A percentile compares a stretch with the other conserved stretches of the same genome.
phyloP scores from a whole-genome alignment of 805 yeast species.

The Candida sonorensis region DNA sequence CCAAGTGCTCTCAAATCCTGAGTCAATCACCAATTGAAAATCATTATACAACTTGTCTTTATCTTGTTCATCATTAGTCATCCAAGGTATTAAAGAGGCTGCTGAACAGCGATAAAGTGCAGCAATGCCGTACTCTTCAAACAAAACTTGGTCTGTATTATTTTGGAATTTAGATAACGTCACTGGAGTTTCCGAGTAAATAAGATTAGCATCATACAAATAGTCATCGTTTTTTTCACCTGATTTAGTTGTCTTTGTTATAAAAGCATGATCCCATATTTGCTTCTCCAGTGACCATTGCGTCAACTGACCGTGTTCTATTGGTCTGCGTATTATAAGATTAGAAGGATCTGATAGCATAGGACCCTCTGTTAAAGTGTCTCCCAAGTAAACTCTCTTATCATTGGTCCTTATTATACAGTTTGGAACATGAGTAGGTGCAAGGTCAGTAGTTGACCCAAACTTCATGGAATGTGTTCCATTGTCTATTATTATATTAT shows the following conservation, averaged over 20 bases:
- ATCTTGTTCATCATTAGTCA: too few relatives aligned
- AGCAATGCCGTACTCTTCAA: constrained; percentile 86
- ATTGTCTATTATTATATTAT: constrained; percentile 68
- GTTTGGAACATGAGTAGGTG: constrained; percentile 55
- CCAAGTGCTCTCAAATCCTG: constrained; percentile 86
- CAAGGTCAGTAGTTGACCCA: constrained; percentile 39
- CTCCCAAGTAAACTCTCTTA: constrained; percentile 66
- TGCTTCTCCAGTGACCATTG: constrained; percentile 89
- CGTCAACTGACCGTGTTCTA: constrained; percentile 79
- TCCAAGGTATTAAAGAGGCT: constrained; percentile 60
- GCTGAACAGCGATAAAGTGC: constrained; percentile 62
- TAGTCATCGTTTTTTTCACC: constrained; percentile 28
- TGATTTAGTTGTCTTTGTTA: constrained; percentile 26
- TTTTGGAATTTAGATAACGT: constrained; percentile 75
- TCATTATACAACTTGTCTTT: constrained; percentile 30
- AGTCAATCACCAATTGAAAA: constrained; percentile 75
- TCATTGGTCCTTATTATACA: constrained; percentile 71
- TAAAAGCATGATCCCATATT: constrained; percentile 80
- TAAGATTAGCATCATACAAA: constrained; percentile 49
- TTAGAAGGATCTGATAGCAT: constrained; percentile 69
- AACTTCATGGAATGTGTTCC: constrained; percentile 80
- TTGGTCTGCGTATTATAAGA: constrained; percentile 69
- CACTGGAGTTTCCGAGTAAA: constrained; percentile 76
- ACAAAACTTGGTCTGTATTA: constrained; percentile 84
- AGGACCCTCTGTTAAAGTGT: constrained; percentile 28